Conservation (phyloP, 169 alveolate species). For the Cyclospora cayetanensis region DNA sequence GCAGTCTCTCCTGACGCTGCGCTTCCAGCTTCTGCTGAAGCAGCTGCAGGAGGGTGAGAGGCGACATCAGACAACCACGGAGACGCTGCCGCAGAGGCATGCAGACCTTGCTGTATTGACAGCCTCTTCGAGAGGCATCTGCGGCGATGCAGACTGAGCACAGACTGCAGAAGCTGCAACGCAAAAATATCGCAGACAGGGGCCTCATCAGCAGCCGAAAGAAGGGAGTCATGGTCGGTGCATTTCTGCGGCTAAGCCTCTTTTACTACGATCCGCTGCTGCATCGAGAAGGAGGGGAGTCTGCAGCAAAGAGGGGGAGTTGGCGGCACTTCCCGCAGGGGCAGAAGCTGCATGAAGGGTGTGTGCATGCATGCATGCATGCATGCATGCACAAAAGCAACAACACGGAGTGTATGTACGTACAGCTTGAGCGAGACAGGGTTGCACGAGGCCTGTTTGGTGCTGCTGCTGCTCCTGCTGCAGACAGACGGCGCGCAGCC, state of each 20-base stretch:
- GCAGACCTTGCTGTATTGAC: slow-evolving; percentile 6
- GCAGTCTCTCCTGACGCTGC: slow-evolving; percentile 13
- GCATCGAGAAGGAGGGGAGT: neutral
- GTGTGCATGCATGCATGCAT: neutral
- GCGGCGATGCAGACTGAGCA: slow-evolving; percentile 22
- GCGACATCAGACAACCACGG: no score
- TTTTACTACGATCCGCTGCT: no score
- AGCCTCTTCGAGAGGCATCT: neutral
- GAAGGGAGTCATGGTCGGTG: neutral
- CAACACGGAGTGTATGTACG: neutral
- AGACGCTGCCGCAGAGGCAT: neutral
- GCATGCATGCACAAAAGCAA: neutral
- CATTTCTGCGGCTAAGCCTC: no score
- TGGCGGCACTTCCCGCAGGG: neutral
- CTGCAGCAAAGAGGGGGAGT: neutral
- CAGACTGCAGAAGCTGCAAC: slow-evolving; percentile 23
- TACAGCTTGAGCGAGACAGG: slow-evolving; percentile 25
- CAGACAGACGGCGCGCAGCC: neutral
- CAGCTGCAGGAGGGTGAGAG: slow-evolving; percentile 25
- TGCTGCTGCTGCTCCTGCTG: slow-evolving; percentile 18
- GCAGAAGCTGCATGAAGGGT: neutral
- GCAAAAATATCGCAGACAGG: no score
- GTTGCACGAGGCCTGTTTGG: neutral
- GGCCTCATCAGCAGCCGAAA: neutral
- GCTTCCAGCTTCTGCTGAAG: slow-evolving; percentile 1